Evolutionary conservation across 2,329 filamentous ascomycete genomes (phyloP), one percentile per base, ranked within the genome.

Genomic region (Phialocephala subalpina): DNA sequence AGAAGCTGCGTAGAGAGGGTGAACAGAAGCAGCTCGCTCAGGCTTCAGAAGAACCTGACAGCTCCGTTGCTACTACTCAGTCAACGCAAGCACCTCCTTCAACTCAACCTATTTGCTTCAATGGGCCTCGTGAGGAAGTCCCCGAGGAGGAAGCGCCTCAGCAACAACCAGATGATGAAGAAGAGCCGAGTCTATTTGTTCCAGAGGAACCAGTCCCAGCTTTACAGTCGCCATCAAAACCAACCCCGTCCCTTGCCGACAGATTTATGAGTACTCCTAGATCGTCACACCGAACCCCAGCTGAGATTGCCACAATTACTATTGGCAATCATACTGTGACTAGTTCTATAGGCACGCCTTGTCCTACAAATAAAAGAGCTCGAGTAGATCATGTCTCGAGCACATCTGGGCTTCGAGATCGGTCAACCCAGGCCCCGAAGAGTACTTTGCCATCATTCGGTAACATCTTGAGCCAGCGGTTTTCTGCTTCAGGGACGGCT

Each of bases 221-320:
- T 40, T 67, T 76, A 33, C 47, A 69, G n/a, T 70, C 73, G 27
- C 70, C 73, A n/a, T 61, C 70, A 20, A 74, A 72, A 60, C 57
- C 69, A 16, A 58, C 70, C 4, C 58, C 72, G 27, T 70, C 70
- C 4, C 62, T 74, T 27, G 65, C 72, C 6, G 72, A 70, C 73
- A 63, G 67, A 60, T 67, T 74, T 60, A 67, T 70, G 36, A 67
- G 56, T 38, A 61, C 67, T 60, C 27, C 72, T 27, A 70, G 67
- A 63, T 49, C 64, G 36, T 49, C 64, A 38, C 63, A 70, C 53
- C 64, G 70, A 60, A 57, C 63, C n/a, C 66, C 67, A 60, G 42
- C 68, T 45, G 72, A 75, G 61, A 70, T 71, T n/a, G 75, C 76
- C 18, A 77, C 74, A 16, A 77, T 77, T 45, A 77, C 73, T 3